Evolutionary conservation across 2,329 filamentous ascomycete genomes (phyloP), one percentile per base, ranked within the genome.

Genomic region (Chrysoporthe austroafricana): DNA sequence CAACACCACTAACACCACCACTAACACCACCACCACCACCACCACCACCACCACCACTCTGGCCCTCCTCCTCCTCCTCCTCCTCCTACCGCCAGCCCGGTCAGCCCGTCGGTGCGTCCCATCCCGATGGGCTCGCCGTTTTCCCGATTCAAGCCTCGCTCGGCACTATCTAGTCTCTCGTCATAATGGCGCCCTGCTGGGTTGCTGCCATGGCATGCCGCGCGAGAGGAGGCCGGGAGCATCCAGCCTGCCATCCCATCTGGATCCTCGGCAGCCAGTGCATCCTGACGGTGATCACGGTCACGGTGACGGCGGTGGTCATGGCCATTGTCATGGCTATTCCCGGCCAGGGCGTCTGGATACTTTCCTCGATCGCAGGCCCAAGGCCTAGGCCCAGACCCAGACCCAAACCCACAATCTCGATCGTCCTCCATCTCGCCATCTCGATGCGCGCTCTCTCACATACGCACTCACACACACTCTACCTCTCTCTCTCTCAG

Each of bases 121-220:
- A 57, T 39, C 54, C 34, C 54, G 54, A 39, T 57, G 54, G 32
- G 54, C 32, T 57, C 54, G 39, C 54, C 54, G 39, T 39, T 39
- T 39, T 39, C 54, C 34, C 34, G 54, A 57, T 57, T 18, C 18
- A 16, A 32, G 54, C 54, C 36, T 14, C 39, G 54, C 34, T 21
- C 32, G 26, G 26, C 26, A 26, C 26, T 26, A 26, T 26, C 26
- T 26, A 26, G 52, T 34, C 52, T 52, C 26, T 57, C 52, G 52
- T 57, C 52, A 34, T 57, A 36, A 16, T 6, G 32, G 52, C 6
- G 48, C 48, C 32, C 52, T 57, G 13, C 52, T 26, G 34, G 52
- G 52, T 57, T 57, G 11, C 16, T n/a, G 52, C 26, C 52, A 56
- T 56, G 52, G 52, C 52, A 26, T 26, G n/a, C 46, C 26, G 1